Conservation (phyloP, 2,329 filamentous ascomycete species). For the Periconia sp. region DNA sequence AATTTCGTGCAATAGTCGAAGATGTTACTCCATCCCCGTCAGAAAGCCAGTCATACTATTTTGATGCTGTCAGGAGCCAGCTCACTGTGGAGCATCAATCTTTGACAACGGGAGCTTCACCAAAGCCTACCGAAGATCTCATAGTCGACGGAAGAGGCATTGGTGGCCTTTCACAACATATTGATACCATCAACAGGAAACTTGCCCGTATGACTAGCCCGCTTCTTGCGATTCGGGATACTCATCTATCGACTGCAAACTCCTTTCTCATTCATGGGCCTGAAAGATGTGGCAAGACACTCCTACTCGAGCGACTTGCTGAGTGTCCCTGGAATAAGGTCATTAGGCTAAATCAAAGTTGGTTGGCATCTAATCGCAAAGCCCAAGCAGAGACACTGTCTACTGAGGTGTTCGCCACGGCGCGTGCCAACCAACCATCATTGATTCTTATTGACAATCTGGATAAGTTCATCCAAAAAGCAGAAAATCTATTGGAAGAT, state of each 20-base stretch:
- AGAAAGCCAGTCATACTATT: conserved; percentile 34
- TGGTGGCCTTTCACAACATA: conserved; percentile 70
- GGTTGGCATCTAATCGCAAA: conserved; percentile 43
- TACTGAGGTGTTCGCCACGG: conserved; percentile 70
- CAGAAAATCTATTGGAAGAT: conserved; percentile 30
- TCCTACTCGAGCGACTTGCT: conserved; percentile 72
- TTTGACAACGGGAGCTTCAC: not conserved
- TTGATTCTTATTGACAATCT: conserved; percentile 81
- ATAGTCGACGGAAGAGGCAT: conserved; percentile 57
- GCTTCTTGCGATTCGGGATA: conserved; percentile 15
- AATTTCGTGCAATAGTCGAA: conserved; percentile 64
- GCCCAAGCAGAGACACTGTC: conserved; percentile 63
- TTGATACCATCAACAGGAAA: conserved; percentile 70
- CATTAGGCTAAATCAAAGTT: conserved; percentile 62
- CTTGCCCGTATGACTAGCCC: conserved; percentile 51
- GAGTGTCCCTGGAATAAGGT: conserved; percentile 72
- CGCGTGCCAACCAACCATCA: conserved; percentile 72
- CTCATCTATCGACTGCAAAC: conserved; percentile 45
- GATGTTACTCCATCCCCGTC: conserved; percentile 56
- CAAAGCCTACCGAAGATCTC: conserved; percentile 19
- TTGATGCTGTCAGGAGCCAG: conserved; percentile 32
- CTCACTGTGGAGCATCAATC: conserved; percentile 22
- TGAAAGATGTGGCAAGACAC: conserved; percentile 82
- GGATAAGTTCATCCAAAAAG: conserved; percentile 62
- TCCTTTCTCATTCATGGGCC: conserved; percentile 80